Evolutionary conservation across 768 basidiomycete species (phyloP).

Genomic region (Boletus vinaceobasis): DNA sequence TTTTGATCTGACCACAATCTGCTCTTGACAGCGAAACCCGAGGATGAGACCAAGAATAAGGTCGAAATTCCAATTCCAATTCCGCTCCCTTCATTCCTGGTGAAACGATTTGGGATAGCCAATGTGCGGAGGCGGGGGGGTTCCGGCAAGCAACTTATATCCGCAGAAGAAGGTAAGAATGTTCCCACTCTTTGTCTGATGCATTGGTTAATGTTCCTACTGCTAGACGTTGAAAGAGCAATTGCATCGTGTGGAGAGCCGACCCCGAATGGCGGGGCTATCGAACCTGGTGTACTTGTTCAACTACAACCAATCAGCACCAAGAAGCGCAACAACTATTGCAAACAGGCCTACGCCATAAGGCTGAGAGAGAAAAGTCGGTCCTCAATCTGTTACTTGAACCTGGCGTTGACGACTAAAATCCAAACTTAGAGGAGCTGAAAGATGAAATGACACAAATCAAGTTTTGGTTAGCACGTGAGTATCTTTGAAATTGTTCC

Average conservation of each 20-base stretch:
- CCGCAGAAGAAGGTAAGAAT: neutral
- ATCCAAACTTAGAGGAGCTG: neutral
- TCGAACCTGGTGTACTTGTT: neutral
- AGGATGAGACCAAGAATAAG: neutral
- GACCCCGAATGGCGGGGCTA: too few species aligned
- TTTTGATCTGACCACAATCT: neutral
- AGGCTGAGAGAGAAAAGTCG: neutral
- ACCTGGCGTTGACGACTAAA: neutral
- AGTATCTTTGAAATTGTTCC: neutral
- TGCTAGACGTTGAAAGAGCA: neutral
- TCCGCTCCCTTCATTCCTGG: neutral
- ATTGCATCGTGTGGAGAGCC: neutral
- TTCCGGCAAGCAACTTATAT: neutral
- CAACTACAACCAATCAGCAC: neutral
- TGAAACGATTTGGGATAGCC: neutral
- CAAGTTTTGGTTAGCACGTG: slow-evolving; percentile 14
- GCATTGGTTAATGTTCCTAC: neutral
- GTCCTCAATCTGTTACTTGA: neutral
- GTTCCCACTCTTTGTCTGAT: neutral
- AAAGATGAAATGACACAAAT: neutral
- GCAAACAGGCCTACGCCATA: slow-evolving; percentile 7
- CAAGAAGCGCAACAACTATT: neutral
- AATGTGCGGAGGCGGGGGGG: neutral
- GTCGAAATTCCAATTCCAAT: neutral
- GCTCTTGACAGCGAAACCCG: neutral